Evolutionary conservation across 169 alveolate genomes (phyloP).

Genomic region (Plasmodium gaboni): DNA sequence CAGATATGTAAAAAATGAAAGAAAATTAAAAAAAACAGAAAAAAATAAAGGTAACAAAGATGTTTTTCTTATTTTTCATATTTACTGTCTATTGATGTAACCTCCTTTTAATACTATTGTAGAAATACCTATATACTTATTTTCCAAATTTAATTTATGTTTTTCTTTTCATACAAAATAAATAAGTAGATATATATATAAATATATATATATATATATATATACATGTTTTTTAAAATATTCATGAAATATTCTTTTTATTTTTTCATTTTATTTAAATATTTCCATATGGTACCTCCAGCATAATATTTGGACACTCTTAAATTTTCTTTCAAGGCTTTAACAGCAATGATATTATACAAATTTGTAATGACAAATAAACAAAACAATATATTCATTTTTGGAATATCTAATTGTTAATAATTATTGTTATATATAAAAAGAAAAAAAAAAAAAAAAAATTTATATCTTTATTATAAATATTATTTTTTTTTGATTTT

Average conservation of each 20-base stretch:
- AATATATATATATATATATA: background rate
- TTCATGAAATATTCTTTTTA: too few relatives aligned
- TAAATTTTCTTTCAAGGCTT: conserved; percentile 54
- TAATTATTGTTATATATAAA: too few relatives aligned
- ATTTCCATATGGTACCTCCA: conserved; percentile 23
- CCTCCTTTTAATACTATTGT: conserved; percentile 72
- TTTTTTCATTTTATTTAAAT: conserved; percentile 2
- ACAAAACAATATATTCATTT: conserved; percentile 44
- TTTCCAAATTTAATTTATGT: conserved; percentile 8
- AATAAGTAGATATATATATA: background rate
- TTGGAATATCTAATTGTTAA: background rate
- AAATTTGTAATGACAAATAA: conserved; percentile 25
- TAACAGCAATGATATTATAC: conserved; percentile 11
- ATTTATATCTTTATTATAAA: too few relatives aligned
- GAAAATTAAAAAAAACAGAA: background rate
- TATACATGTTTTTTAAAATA: too few relatives aligned
- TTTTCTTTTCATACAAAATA: background rate
- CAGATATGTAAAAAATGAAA: too few relatives aligned
- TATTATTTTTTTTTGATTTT: too few relatives aligned
- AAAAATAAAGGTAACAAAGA: background rate
- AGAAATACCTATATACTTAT: conserved; percentile 48
- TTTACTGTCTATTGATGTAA: conserved; percentile 76
- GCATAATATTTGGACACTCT: conserved; percentile 30
- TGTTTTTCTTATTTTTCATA: background rate
- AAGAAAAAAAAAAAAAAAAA: too few relatives aligned